Evolutionary conservation across 23 red algal genomes (phyloP), one percentile per base, ranked within the genome.

Genomic region (Agarophyton chilense): DNA sequence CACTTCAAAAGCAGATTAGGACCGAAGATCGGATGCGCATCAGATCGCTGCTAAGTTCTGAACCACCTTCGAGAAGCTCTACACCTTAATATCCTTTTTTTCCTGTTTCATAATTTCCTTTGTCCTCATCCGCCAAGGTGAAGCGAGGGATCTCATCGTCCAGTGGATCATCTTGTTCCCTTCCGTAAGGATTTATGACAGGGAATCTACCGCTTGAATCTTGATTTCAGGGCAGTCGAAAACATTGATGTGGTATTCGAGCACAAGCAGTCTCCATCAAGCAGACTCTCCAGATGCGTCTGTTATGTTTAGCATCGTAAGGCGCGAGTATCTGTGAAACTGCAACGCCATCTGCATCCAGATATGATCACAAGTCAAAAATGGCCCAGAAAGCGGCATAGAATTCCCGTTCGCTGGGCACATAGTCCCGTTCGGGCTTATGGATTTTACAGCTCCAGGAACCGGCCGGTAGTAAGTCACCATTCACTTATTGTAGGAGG

Each of bases 221-320:
- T 67, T 40, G 24, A 33, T 54, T 19, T 31, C 88, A 18, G 88
- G 60, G 25, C 36, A 31, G 64, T 81, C 43, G 31, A 39, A 18
- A n/a, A 92, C 58, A 18, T 79, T 25, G 57, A 82, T 83, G 7
- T 92, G 46, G 54, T 63, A 92, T 34, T 81, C 28, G 22, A 21
- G 14, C 0, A 82, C 21, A 17, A 0, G 73, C 1, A 92, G 75
- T 50, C 58, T n/a, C 71, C 72, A 92, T 10, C 77, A 60, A 2
- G 76, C 62, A 25, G 61, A 40, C 0, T 46, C 11, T 0, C 32
- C 72, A 40, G 66, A 63, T 21, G 32, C 57, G 40, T 82, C 77
- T 0, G 62, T 43, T 17, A 71, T 18, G 44, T 72, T 52, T 4
- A 91, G 55, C 25, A 91, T 31, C 57, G 51, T 39, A 81, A 45